phyloP scores from a whole-genome alignment of 371 early-diverging fungal species.

The Lichtheimia corymbifera region DNA sequence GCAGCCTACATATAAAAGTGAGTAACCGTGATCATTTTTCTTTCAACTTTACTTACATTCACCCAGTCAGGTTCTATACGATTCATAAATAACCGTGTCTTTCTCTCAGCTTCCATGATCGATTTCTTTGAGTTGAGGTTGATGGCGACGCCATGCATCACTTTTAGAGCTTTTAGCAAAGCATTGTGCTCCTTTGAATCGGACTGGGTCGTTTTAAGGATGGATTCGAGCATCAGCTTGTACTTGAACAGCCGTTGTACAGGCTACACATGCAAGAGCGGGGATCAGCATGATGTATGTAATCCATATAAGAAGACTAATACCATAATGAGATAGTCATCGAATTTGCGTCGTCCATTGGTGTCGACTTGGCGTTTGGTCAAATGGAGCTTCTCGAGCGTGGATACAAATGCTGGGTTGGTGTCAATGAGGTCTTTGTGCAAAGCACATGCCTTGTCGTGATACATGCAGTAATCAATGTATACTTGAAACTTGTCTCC shows the following conservation, averaged over 20 bases:
- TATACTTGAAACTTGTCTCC: conserved; percentile 39
- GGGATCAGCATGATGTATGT: background rate
- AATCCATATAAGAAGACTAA: background rate
- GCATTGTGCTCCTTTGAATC: conserved; percentile 30
- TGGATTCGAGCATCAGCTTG: conserved; percentile 34
- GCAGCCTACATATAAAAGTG: conserved; percentile 19
- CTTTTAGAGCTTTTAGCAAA: conserved; percentile 28
- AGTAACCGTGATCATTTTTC: background rate
- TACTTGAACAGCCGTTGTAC: conserved; percentile 51
- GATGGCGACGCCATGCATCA: conserved; percentile 32
- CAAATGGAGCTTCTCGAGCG: conserved; percentile 20
- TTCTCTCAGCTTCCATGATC: conserved; percentile 32
- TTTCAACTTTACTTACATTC: background rate
- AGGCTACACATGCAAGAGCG: conserved; percentile 23
- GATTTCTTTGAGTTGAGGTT: conserved; percentile 35
- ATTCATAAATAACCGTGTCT: conserved; percentile 37
- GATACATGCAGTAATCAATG: conserved; percentile 42
- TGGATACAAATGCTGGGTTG: conserved; percentile 22
- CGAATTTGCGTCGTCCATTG: conserved; percentile 28
- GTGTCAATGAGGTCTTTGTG: conserved; percentile 30
- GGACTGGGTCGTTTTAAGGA: conserved; percentile 34
- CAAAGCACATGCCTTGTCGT: conserved; percentile 34
- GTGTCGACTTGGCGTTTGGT: background rate
- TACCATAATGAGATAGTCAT: conserved; percentile 51
- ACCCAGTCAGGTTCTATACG: conserved; percentile 45